A percentile compares a stretch with the other conserved stretches of the same genome.
These are phyloP conservation scores for Eucalyptus rudis DNA, from an alignment of 345 rosid species.

Conservation along the genomic window DNA sequence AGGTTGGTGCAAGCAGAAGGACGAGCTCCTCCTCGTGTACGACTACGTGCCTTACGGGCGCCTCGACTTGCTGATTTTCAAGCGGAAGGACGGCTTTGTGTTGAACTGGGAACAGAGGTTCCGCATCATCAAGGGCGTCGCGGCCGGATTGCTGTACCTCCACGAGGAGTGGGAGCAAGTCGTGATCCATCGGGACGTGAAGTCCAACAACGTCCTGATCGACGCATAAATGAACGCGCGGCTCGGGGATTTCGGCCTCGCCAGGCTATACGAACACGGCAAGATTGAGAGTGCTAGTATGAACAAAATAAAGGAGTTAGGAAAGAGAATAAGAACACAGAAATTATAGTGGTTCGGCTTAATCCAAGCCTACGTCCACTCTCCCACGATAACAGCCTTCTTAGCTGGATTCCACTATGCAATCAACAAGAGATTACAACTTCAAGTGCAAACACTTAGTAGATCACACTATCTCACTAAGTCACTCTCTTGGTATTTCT, in stretches of 20 bases:
- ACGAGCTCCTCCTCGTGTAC: slow-evolving; percentile 53
- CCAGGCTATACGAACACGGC: slow-evolving; percentile 58
- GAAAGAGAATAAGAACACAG: no score
- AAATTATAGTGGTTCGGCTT: no score
- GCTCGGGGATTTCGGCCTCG: slow-evolving; percentile 79
- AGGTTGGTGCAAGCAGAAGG: slow-evolving; percentile 60
- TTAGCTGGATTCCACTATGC: no score
- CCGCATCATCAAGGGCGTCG: slow-evolving; percentile 49
- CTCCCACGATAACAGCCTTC: no score
- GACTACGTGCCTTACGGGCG: slow-evolving; percentile 64
- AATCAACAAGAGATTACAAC: no score
- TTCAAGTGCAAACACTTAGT: no score
- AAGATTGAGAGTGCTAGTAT: no score
- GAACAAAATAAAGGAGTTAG: no score
- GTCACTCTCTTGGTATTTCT: no score
- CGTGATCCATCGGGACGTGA: slow-evolving; percentile 67
- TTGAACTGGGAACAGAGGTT: slow-evolving; percentile 64
- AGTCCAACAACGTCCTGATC: slow-evolving; percentile 68
- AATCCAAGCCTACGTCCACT: no score
- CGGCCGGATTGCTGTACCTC: slow-evolving; percentile 50
- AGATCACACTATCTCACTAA: no score
- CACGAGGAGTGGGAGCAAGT: slow-evolving; percentile 75
- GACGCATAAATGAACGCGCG: slow-evolving; percentile 51
- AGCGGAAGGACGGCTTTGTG: background rate
- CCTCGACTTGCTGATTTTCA: slow-evolving; percentile 39